Base-by-base conservation (phyloP, 2,329 filamentous ascomycete genomes). In the Lecanicillium sp. region DNA sequence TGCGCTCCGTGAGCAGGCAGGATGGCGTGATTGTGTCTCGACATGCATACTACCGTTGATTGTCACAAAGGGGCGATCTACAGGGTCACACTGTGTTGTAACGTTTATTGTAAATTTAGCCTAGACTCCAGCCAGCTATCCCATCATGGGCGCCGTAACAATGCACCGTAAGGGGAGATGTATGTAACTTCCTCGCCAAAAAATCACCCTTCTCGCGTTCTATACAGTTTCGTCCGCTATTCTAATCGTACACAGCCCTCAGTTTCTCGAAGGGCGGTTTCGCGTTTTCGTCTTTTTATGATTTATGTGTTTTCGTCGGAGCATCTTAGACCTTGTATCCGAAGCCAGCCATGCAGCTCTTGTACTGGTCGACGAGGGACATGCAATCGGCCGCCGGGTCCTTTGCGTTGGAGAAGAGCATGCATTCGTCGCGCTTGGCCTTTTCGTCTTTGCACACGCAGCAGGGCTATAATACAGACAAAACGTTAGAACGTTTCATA, bases 361-460 rank as follows among this genome's bases (percentile, higher is more conserved):
- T 82, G 69, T 98, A 98, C 58, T 86, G 80, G 19, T 87, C 78
- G 47, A 98, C 84, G 46, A 87, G 74, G 36, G 81, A 75, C 62
- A 81, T 75, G 73, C 92, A 98, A 54, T 94, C 88, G 55, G 78
- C 74, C 53, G 86, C 77, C 29, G 92, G 87, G 57, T 96, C 84
- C 55, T 81, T 74, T 44, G 85, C 74, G 46, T 78, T 88, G 40
- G 87, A 94, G 70, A 97, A 96, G 41, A 98, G 84, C 90, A 98
- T 97, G 72, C 92, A 98, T 66, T 98, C 89, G 68, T 98, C 92
- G 47, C 92, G 87, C 51, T 76, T 76, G 29, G 86, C 73, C 65
- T 98, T 98, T 64, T 98, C 88, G 32, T 92, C 79, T 59, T 89
- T 96, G 78, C 92, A 98, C 20, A 97, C 92, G 60, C 92, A 97